Evolutionary conservation across 495 filamentous ascomycete species (phyloP).

Genomic region (Halenospora varia): DNA sequence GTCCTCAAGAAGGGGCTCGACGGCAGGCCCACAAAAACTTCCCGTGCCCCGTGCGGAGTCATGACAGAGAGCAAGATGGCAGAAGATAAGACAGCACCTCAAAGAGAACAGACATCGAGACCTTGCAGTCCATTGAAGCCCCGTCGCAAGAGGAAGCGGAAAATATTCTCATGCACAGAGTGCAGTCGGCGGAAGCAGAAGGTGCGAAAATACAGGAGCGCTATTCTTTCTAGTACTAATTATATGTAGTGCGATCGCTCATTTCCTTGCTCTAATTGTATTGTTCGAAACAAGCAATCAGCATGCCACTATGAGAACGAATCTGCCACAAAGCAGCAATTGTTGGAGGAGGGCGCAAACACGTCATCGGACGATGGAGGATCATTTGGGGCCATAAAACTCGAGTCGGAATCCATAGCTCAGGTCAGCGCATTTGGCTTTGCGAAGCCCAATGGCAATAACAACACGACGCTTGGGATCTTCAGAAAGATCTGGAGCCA

Average conservation of each 20-base stretch:
- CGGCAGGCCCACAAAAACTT: no score
- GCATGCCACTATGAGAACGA: slow-evolving; percentile 48
- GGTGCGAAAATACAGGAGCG: slow-evolving; percentile 33
- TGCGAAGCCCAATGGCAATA: slow-evolving; percentile 35
- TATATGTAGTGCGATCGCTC: slow-evolving; percentile 61
- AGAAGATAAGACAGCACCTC: no score
- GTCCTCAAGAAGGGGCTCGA: no score
- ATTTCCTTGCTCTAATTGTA: slow-evolving; percentile 58
- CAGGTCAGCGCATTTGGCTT: slow-evolving; percentile 42
- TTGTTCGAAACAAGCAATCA: slow-evolving; percentile 44
- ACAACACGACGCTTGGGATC: slow-evolving; percentile 42
- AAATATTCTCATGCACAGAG: slow-evolving; percentile 58
- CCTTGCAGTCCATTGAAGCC: slow-evolving; percentile 18
- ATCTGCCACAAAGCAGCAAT: slow-evolving; percentile 38
- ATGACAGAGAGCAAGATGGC: no score
- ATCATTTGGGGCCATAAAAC: slow-evolving; percentile 4
- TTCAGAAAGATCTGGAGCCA: slow-evolving; percentile 43
- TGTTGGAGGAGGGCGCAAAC: slow-evolving; percentile 24
- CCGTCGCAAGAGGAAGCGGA: slow-evolving; percentile 53
- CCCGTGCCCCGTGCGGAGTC: no score
- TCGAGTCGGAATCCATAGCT: slow-evolving; percentile 14
- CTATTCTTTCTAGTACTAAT: no score
- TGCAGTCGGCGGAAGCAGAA: slow-evolving; percentile 63
- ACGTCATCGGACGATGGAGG: not conserved
- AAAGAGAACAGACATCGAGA: no score